Base-by-base conservation (phyloP, 164 flowering plant species). In the Dillenia suffruticosa region DNA sequence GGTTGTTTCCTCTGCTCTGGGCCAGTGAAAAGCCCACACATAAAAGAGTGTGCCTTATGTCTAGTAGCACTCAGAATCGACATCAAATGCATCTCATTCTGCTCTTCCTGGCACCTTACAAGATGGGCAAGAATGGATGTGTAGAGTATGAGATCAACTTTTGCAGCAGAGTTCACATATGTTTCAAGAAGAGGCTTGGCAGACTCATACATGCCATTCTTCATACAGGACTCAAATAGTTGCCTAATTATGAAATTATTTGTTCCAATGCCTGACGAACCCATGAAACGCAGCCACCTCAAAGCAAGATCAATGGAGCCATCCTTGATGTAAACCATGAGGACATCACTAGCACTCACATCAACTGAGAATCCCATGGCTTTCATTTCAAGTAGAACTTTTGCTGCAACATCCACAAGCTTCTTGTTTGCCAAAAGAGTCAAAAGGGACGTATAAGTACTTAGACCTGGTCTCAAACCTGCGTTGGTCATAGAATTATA, bases 201-300 rank as follows among this genome's bases (percentile, higher is more conserved):
- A 17, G 96, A 84, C 59, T 94, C 96, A 63, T 78, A 94, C 65
- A 81, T 53, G 5, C 92, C 86, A 63, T 72, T 89, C 77, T 86
- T 94, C 99, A 94, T 94, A 71, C 97, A 91, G 17, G 99, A 89
- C 73, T 94, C 97, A 62, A 94, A 94, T 55, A 94, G 78, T 80
- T 89, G 97, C 64, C 97, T 74, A 44, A 94, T 79, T 16, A 91
- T 94, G 66, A 94, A 94, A 69, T 84, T 94, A 63, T 94, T 94
- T 15, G 99, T 91, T 66, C 89, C 68, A 45, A 94, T 80, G 8
- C 97, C 97, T 11, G 97, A 87, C 24, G 99, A 81, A 68, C 92
- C 93, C 95, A 94, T 91, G 77, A 94, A 94, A 12, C 85, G 83
- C 32, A 94, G 81, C 99, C 99, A 94, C 74, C 85, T 81, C 79